Evolutionary conservation across 805 yeast species (phyloP), one percentile per base, ranked within the genome.

Genomic region (Torulaspora gathmanii): DNA sequence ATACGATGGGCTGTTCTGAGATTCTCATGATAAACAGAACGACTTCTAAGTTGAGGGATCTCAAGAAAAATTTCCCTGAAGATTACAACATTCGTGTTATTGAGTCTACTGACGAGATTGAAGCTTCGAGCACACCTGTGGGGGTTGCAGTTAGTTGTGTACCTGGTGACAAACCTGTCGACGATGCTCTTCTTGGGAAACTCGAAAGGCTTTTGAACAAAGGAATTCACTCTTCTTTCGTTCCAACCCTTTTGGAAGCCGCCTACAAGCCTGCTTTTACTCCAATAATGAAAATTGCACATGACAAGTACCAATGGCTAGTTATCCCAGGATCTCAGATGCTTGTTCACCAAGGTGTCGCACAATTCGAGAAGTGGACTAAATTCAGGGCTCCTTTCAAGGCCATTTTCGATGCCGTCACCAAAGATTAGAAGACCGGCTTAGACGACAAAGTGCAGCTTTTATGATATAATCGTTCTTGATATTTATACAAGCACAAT

Each of bases 301-400:
- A 62, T 23, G 77, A 74, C 25, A 71, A 76, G 54, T 75, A 65
- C 50, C 74, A 76, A 6, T 88, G 96, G 95, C 73, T 71, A n/a
- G 83, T 82, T n/a, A 75, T 91, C 53, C 85, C 90, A 7, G 99
- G 99, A 10, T 80, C 84, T 28, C 87, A 89, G 58, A 86, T 95
- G 93, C 75, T 93, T 52, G 89, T 90, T 13, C 82, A 86, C 67
- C 99, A 93, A 69, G 99, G 97, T 38, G 82, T 86, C 40, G 86
- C 77, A 52, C 99, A 93, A 69, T 89, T 90, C 63, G 69, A 74
- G 51, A 67, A 79, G 45, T 91, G 95, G 83, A 86, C 85, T 9
- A 83, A 84, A 0, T 63, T 73, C 40, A 66, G 57, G 22, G 82
- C 90, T 3, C 87, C 89, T 16, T 83, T 79, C 64, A 65, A 71